Evolutionary conservation across 208 protist genomes (phyloP).

Genomic region (Porcisia deanei): DNA sequence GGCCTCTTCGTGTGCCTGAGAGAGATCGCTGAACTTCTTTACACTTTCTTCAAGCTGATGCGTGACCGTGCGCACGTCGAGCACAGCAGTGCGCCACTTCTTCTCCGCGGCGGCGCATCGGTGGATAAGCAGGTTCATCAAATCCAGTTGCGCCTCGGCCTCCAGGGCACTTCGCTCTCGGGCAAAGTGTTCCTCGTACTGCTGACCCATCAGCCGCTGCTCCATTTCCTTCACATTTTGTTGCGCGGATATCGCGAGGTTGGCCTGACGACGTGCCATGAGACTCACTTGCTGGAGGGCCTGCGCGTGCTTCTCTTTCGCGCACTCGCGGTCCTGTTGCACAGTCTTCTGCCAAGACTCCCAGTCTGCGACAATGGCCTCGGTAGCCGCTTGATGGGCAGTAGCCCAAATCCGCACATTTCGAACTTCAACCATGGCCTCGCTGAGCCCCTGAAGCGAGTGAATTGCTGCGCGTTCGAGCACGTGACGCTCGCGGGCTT

Average conservation of each 20-base stretch:
- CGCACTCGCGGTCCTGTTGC: conserved; percentile 6
- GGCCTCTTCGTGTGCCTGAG: background rate
- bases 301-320: conserved; percentile 6
- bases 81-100: conserved; percentile 16
- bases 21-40: conserved; percentile 1
- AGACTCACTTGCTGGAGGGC: background rate
- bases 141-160: background rate
- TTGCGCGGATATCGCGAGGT: background rate
- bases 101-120: conserved; percentile 26
- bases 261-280: background rate
- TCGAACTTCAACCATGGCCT: background rate
- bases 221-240: background rate
- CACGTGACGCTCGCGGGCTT: conserved; percentile 30
- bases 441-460: background rate
- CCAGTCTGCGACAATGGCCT: conserved; percentile 2
- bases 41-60: background rate
- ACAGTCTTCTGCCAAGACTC: conserved; percentile 6
- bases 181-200: conserved; percentile 5
- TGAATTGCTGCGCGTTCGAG: conserved; percentile 20
- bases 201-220: conserved; percentile 3
- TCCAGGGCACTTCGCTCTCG: background rate
- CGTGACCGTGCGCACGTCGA: conserved; percentile 3
- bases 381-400: background rate
- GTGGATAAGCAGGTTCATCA: conserved; percentile 29
- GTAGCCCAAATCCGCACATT: background rate